phyloP scores from a whole-genome alignment of 2,329 filamentous ascomycete species.

The Ophiostoma ulmi region DNA sequence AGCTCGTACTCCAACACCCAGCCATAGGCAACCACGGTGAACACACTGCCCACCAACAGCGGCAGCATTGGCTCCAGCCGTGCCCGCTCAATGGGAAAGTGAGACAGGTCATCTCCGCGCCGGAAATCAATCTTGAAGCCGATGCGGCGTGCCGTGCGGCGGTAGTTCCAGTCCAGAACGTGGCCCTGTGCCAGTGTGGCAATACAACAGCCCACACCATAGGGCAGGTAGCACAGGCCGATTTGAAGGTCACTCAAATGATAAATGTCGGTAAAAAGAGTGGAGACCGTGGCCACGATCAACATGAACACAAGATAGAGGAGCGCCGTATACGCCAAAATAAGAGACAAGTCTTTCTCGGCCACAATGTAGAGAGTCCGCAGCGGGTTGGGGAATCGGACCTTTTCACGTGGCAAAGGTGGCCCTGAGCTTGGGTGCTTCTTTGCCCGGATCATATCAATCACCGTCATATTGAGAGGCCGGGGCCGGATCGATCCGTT shows the following conservation, averaged over 20 bases:
- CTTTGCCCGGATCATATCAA: conserved; percentile 45
- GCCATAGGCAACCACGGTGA: conserved; percentile 51
- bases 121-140: conserved; percentile 58
- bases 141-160: conserved; percentile 56
- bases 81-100: conserved; percentile 52
- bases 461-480: conserved; percentile 52
- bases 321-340: conserved; percentile 49
- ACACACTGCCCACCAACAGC: conserved; percentile 50
- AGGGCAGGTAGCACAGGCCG: conserved; percentile 52
- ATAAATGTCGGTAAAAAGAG: conserved; percentile 49
- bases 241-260: conserved; percentile 47
- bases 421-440: conserved; percentile 26
- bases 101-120: conserved; percentile 47
- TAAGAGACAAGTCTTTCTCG: conserved; percentile 54
- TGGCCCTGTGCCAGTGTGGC: conserved; percentile 53
- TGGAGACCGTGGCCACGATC: conserved; percentile 48
- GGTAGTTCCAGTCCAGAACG: conserved; percentile 63
- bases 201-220: conserved; percentile 47
- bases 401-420: conserved; percentile 31
- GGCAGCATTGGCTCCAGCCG: conserved; percentile 52
- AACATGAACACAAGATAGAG: conserved; percentile 55
- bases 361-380: conserved; percentile 50
- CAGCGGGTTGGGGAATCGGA: conserved; percentile 54
- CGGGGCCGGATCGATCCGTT: conserved; percentile 57
- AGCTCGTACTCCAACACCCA: conserved; percentile 43